Base-by-base conservation (phyloP, 805 yeast species). In the Dipodascopsis uninucleata region DNA sequence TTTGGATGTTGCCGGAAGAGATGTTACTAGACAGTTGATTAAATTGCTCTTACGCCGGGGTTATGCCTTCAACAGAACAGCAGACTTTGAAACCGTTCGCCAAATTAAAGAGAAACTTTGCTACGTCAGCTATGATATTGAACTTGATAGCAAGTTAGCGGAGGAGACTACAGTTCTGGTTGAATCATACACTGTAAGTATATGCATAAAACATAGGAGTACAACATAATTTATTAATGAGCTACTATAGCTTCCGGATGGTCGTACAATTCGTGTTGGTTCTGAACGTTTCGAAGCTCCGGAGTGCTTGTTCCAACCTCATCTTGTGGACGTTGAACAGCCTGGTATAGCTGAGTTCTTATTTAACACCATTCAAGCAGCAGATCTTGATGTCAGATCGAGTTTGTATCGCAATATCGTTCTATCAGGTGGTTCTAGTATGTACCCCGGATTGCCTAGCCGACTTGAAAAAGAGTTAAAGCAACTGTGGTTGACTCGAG, bases 401-500 rank as follows among this genome's bases (percentile, higher is more conserved):
- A 77, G 96, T 1, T 74, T 93, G 49, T 93, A 78, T 70, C 85
- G 83, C 61, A 95, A 96, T 2, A 85, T 93, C 64, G 97, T 93
- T 23, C 75, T 93, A 35, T 85, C 96, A 4, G 98, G 98, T 64
- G 98, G 98, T 46, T 89, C 97, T 1, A 84, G 95, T 40, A 93
- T 93, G 98, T 93, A 93, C 63, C 97, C 98, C 1, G 98, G 98
- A 24, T 76, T 93, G 57, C 98, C 98, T 16, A 84, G 96, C 9
- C 77, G 98, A 61, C 72, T 93, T 57, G 97, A 93, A 66, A 90
- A 86, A 66, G 98, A 93, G 66, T 75, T 93, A 67, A 93, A 93
- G 69, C 98, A 93, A 67, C 79, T 86, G 58, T 93, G 97, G 97
- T 81, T 85, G 56, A 81, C 94, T 2, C 78, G 80, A 61, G 96